Evolutionary conservation across 768 basidiomycete species (phyloP), one percentile per base, ranked within the genome.

Genomic region (Tubosaeta brunneosetosa): DNA sequence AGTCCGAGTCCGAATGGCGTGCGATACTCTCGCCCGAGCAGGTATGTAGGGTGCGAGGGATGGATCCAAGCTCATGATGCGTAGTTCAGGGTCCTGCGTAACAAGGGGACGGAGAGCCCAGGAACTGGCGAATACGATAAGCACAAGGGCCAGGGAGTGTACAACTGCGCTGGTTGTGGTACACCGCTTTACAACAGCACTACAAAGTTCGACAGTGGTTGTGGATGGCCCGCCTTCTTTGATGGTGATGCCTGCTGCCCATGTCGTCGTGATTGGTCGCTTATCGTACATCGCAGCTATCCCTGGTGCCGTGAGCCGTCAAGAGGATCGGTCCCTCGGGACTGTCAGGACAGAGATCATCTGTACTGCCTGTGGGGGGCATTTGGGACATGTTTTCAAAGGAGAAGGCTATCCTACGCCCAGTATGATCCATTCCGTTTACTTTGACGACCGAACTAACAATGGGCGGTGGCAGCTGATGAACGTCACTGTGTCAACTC

Each of bases 171-270:
- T 9, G 94, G 80, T 8, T 95, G 93, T 68, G 77, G 76, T 33
- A 83, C 90, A 3, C 86, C 92, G 1, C 72, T 97, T 45, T 97
- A 95, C 75, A 90, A 85, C 76, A 90, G 88, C 62, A 76, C 75
- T 26, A 93, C 91, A 58, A 97, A 97, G 72, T 97, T 95, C 71
- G 79, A 87, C 61, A 93, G 90, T 53, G 91, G 92, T 8, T 95
- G 91, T 62, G 94, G 94, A 22, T 97, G 94, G 94, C 94, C 94
- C n/a, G 91, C 94, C 1, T 97, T 97, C 78, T 97, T 87, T 66
- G 94, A 95, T 65, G 88, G 88, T 88, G 55, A 51, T 72, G 60
- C 9, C 22, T 19, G 52, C 40, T 33, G 12, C 31, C 12, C 5
- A 1, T n/a, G 7, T 32, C 7, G 27, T 19, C 33, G 10, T 46